Evolutionary conservation across 2,329 filamentous ascomycete species (phyloP), one percentile per base, ranked within the genome.

Genomic region (Botrytis galanthina): DNA sequence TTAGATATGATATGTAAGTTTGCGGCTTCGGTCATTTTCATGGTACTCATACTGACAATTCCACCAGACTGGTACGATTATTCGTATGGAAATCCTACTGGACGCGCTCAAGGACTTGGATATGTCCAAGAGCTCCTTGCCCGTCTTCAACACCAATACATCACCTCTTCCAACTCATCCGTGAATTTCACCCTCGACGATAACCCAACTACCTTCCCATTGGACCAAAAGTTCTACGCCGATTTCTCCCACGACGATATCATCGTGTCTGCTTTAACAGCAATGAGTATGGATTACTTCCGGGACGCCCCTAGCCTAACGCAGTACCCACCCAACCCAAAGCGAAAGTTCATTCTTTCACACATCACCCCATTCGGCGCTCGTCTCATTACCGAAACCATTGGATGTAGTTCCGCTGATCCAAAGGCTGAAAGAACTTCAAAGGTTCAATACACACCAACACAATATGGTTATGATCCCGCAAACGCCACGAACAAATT

Each of bases 161-260:
- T 97, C 6, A 79, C 84, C 0, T 93, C 95, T 80, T 83, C 87
- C 73, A 95, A 93, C 1, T 89, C 86, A 69, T 92, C 90, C 14
- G 85, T 89, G 74, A 97, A 97, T 81, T 85, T 83, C 54, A 97
- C 94, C 0, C 86, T 97, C 0, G 92, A 96, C 80, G 84, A 84
- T 18, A 86, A 90, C 75, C 83, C 87, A 0, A 81, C 83, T 18
- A 94, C 92, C 0, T 97, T 97, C 79, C 94, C 94, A 0, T 84
- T 97, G 0, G 75, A 87, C 77, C 82, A 85, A 69, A 83, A 83
- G 12, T 83, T 97, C 9, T 97, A 96, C 79, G 93, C 93, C 1
- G 94, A 97, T 81, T 97, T 97, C 80, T 92, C 90, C 75, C 94
- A 97, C 82, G 94, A 97, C 83, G 97, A 97, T 81, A 90, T 91